Percentiles rank a stretch among this genome's conserved stretches.
phyloP scores from a whole-genome alignment of 1,284 basidiomycete genomes.

The Fomitopsis schrenkii region DNA sequence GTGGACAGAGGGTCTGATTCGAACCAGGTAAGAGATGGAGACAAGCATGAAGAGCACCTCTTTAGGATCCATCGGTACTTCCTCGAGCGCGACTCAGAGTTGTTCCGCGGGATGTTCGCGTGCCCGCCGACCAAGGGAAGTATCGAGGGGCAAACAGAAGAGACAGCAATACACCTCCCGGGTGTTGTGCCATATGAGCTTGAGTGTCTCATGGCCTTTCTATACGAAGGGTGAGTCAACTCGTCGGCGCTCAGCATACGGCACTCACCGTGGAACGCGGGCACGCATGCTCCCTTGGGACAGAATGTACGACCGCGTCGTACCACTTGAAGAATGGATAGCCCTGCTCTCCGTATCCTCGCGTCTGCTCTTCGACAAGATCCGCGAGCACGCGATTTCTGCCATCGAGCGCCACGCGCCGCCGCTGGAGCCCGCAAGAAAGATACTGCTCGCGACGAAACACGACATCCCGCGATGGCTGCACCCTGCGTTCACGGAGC shows the following conservation, averaged over 20 bases:
- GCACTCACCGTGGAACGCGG: not conserved
- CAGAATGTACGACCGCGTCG: constrained; percentile 3
- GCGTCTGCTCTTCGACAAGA: constrained; percentile 20
- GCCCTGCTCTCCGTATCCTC: constrained; percentile 22
- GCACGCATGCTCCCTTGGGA: too few relatives aligned
- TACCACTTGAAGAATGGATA: constrained; percentile 2
- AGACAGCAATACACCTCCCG: constrained; percentile 1
- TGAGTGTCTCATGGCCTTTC: constrained; percentile 6
- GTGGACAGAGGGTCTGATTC: not conserved
- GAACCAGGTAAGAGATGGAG: not conserved
- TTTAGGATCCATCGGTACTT: constrained; percentile 14
- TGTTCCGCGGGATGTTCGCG: constrained; percentile 10
- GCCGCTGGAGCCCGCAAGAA: constrained; percentile 19
- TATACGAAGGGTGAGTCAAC: constrained; percentile 7
- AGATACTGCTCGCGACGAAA: constrained; percentile 20
- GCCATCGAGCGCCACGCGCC: constrained; percentile 16
- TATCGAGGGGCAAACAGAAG: constrained; percentile 4
- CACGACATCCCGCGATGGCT: constrained; percentile 20
- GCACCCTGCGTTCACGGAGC: constrained; percentile 16
- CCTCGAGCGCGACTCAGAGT: constrained; percentile 12
- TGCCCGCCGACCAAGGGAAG: not conserved
- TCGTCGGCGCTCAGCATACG: not conserved
- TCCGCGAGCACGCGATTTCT: constrained; percentile 18
- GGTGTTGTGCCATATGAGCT: constrained; percentile 1
- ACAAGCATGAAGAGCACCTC: not conserved